Evolutionary conservation across 768 basidiomycete genomes (phyloP).

Genomic region (Amanita muscaria): DNA sequence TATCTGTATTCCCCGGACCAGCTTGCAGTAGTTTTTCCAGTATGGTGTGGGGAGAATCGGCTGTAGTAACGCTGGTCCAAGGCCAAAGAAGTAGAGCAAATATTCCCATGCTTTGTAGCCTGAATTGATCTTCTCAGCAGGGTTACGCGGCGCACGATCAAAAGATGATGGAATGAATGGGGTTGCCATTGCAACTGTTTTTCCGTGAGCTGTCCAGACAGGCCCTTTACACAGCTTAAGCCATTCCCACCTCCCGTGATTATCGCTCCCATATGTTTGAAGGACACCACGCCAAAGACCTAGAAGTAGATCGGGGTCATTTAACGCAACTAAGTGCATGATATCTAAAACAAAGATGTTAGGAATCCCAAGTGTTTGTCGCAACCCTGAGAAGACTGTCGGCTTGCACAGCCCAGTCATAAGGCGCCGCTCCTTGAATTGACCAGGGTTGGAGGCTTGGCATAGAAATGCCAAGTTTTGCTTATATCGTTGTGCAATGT

Average conservation of each 20-base stretch:
- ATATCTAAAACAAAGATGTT: conserved; percentile 24
- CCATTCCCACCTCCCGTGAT: background rate
- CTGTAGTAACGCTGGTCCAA: no score
- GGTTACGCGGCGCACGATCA: no score
- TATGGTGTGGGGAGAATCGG: conserved; percentile 18
- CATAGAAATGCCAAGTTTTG: conserved; percentile 9
- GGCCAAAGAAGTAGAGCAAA: no score
- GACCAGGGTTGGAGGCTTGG: conserved; percentile 10
- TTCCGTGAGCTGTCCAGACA: no score
- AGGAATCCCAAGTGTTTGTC: conserved; percentile 18
- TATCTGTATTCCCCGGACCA: conserved; percentile 17
- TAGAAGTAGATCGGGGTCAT: conserved; percentile 29
- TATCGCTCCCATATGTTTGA: conserved; percentile 12
- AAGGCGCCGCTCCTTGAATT: conserved; percentile 12
- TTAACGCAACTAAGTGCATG: conserved; percentile 32
- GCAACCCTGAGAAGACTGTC: conserved; percentile 22
- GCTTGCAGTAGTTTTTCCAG: conserved; percentile 22
- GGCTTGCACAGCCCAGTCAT: conserved; percentile 30
- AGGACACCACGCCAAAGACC: conserved; percentile 24
- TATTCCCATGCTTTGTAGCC: no score
- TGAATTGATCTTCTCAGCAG: no score
- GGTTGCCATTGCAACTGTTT: no score
- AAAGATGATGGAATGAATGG: no score
- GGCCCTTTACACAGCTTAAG: no score
- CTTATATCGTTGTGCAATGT: background rate